Evolutionary conservation across 192 early-diverging fungal species (phyloP).

Genomic region (Dispira parvispora): DNA sequence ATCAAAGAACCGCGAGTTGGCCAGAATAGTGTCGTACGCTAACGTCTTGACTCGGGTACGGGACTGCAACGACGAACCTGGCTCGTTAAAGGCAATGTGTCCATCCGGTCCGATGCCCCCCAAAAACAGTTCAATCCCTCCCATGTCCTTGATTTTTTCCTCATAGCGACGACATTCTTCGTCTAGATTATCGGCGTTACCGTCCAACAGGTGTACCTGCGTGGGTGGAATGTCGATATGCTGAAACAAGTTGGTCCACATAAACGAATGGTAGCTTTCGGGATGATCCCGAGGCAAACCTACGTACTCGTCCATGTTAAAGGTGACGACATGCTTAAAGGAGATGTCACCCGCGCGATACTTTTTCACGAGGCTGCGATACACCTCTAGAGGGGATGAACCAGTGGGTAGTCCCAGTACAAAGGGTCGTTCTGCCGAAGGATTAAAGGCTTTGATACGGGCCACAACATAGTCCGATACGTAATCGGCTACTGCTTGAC

Average conservation of each 20-base stretch:
- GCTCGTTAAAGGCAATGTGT: slow-evolving; percentile 87
- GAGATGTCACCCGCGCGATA: slow-evolving; percentile 46
- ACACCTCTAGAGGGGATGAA: slow-evolving; percentile 67
- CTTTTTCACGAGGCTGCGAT: slow-evolving; percentile 60
- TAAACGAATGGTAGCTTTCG: slow-evolving; percentile 80
- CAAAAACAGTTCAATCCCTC: slow-evolving; percentile 77
- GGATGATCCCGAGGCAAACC: slow-evolving; percentile 68
- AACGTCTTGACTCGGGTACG: slow-evolving; percentile 75
- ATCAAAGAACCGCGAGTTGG: slow-evolving; percentile 75
- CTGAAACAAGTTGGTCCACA: slow-evolving; percentile 84
- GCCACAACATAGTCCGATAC: slow-evolving; percentile 66
- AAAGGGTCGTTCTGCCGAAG: slow-evolving; percentile 57
- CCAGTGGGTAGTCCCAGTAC: slow-evolving; percentile 77
- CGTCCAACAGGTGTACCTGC: slow-evolving; percentile 75
- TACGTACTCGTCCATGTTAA: slow-evolving; percentile 88
- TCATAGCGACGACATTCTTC: slow-evolving; percentile 67
- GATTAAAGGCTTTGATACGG: slow-evolving; percentile 60
- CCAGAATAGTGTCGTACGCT: slow-evolving; percentile 76
- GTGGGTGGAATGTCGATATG: slow-evolving; percentile 65
- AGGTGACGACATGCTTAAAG: slow-evolving; percentile 71
- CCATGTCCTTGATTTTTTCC: slow-evolving; percentile 56
- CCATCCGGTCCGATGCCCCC: slow-evolving; percentile 85
- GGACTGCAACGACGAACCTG: slow-evolving; percentile 64
- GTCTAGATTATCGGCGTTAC: slow-evolving; percentile 66
- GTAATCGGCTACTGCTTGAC: slow-evolving; percentile 52